These are phyloP conservation scores for Tritrichomonas musculus DNA, from an alignment of 208 protist genomes.

Conservation along the genomic window DNA sequence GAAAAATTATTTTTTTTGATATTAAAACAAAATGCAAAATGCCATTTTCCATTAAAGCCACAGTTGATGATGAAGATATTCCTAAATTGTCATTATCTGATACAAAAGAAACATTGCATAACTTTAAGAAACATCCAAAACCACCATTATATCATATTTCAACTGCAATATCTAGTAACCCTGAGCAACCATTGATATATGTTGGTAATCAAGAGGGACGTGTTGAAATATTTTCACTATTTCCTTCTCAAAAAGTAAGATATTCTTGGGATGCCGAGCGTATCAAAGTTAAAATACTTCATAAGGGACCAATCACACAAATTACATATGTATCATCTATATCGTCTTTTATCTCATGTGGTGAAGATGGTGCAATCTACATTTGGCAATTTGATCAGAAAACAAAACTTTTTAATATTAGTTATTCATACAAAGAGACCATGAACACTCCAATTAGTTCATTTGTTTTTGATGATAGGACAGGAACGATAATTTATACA, in stretches of 20 bases:
- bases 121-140: background rate
- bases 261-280: background rate
- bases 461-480: background rate
- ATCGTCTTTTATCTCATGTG: background rate
- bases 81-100: background rate
- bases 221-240: background rate
- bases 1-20: slow-evolving; percentile 30
- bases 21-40: background rate
- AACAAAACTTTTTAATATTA: background rate
- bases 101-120: background rate
- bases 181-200: background rate
- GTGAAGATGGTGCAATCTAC: background rate
- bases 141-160: background rate
- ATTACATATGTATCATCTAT: background rate
- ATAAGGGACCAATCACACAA: background rate
- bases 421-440: background rate
- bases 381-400: background rate
- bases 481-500: background rate
- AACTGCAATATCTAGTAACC: background rate
- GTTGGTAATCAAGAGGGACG: slow-evolving; percentile 15
- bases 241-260: background rate
- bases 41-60: background rate
- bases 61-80: background rate
- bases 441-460: background rate
- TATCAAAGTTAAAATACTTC: background rate